Base-by-base conservation (phyloP, 768 basidiomycete species). In the Lentinula boryana region DNA sequence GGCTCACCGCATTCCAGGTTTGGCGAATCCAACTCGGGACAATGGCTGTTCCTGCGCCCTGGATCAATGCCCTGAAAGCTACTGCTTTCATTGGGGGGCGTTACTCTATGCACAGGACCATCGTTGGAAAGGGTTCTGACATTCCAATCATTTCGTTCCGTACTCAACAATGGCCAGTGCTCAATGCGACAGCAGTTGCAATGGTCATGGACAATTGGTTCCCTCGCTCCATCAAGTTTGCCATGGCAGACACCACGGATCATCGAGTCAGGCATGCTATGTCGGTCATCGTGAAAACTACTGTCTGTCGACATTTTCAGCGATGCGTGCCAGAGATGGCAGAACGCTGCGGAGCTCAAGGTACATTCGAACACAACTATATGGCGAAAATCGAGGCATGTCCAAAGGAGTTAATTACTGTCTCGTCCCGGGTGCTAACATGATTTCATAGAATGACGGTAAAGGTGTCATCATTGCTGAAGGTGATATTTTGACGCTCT, bases 301-400 rank as follows among this genome's bases (percentile, higher is more conserved):
- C 80, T 1, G 74, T 84, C 52, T 78, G 80, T 48, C 77, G 80
- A 5, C 84, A 85, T 60, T 78, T 80, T 63, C 81, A 83, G 63
- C 72, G 79, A 16, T 80, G 77, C 62, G 72, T 77, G 7, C 70
- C 78, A 9, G 80, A 81, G 59, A 74, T 87, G n/a, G 76, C 83
- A 5, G 86, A 88, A 63, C 77, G 86, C 10, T 86, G 83, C 60
- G 86, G 86, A 52, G 86, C 84, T 2, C 85, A 87, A 69, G 85
- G 86, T 2, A 79, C 83, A 0, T 86, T 86, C 59, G 85, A 83
- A 55, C 79, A 82, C 58, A 88, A 87, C 65, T 81, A 83, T 64
- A 79, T 87, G 74, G 78, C 80, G 4, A 74, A 74, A 48, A 76
- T 82, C 33, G 80, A 84, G 74, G 85, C 84, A 59, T 65, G 65